Percentiles rank a stretch among this genome's conserved stretches.
phyloP scores from a whole-genome alignment of 192 early-diverging fungal species.

The Podila minutissima region DNA sequence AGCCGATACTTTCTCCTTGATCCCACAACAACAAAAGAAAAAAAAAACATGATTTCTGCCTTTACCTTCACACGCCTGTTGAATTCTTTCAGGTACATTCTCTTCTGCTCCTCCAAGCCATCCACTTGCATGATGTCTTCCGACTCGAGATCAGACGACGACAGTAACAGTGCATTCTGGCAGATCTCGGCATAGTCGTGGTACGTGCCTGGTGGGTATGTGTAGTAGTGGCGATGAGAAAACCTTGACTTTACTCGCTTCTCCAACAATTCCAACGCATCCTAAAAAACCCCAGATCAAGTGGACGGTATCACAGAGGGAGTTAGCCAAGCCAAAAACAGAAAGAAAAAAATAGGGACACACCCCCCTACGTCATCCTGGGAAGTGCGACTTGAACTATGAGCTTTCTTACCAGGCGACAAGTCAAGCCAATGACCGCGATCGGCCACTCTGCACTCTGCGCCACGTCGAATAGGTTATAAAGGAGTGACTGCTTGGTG shows the following conservation, averaged over 20 bases:
- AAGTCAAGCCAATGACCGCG: conserved; percentile 87
- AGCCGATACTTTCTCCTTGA: neutral
- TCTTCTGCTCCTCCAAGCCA: conserved; percentile 26
- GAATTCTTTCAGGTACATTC: conserved; percentile 62
- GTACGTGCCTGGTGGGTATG: conserved; percentile 66
- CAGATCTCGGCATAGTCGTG: conserved; percentile 70
- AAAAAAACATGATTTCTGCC: neutral
- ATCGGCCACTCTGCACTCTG: conserved; percentile 87
- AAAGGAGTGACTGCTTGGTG: conserved; percentile 91
- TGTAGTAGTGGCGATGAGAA: conserved; percentile 84
- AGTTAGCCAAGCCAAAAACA: neutral
- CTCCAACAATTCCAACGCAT: conserved; percentile 86
- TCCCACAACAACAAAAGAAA: neutral
- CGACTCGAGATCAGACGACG: conserved; percentile 24
- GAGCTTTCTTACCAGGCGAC: conserved; percentile 63
- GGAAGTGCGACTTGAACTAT: neutral
- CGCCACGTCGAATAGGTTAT: conserved; percentile 93
- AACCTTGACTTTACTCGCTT: conserved; percentile 96
- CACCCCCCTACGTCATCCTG: neutral
- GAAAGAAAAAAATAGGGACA: neutral
- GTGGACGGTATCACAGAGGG: neutral
- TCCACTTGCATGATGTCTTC: conserved; percentile 4
- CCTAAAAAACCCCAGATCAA: conserved; percentile 53
- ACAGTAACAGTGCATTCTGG: conserved; percentile 56
- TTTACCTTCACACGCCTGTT: conserved; percentile 46